Evolutionary conservation across 164 flowering plant genomes (phyloP).

Genomic region (Houttuynia cordata): DNA sequence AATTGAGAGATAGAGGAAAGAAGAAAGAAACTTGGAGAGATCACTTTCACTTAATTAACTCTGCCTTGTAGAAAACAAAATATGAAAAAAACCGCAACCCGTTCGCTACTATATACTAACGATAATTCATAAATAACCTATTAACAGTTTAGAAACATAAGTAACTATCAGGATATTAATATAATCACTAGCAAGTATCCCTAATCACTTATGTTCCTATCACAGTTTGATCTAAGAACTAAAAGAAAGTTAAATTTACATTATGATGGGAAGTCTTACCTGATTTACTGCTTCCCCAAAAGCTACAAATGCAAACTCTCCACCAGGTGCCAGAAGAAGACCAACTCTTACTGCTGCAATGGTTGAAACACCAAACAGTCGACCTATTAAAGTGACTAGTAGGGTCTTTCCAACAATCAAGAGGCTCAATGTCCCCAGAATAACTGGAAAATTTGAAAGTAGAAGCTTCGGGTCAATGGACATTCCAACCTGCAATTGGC

Average conservation of each 20-base stretch:
- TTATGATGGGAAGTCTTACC: conserved; percentile 27
- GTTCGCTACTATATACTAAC: too few species aligned
- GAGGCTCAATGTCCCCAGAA: conserved; percentile 64
- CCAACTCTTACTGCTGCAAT: conserved; percentile 93
- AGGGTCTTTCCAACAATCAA: conserved; percentile 78
- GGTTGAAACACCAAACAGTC: conserved; percentile 73
- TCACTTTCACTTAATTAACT: too few species aligned
- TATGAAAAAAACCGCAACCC: too few species aligned
- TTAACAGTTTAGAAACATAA: too few species aligned
- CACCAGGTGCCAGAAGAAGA: conserved; percentile 99
- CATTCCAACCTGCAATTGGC: conserved; percentile 86
- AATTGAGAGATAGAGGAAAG: too few species aligned
- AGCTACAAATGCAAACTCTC: conserved; percentile 99
- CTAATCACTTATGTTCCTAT: too few species aligned
- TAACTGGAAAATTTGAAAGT: conserved; percentile 75
- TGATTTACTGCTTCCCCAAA: conserved; percentile 99
- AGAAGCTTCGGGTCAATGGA: conserved; percentile 98
- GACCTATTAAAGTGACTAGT: conserved; percentile 76
- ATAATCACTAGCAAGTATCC: too few species aligned
- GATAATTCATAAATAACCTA: too few species aligned
- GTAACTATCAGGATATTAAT: too few species aligned
- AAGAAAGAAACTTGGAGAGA: too few species aligned
- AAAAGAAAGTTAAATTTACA: not conserved
- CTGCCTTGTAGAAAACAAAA: too few species aligned
- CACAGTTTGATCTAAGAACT: not conserved